These are phyloP conservation scores for Albatrellus ellisii DNA, from an alignment of 768 basidiomycete species.

Conservation along the genomic window DNA sequence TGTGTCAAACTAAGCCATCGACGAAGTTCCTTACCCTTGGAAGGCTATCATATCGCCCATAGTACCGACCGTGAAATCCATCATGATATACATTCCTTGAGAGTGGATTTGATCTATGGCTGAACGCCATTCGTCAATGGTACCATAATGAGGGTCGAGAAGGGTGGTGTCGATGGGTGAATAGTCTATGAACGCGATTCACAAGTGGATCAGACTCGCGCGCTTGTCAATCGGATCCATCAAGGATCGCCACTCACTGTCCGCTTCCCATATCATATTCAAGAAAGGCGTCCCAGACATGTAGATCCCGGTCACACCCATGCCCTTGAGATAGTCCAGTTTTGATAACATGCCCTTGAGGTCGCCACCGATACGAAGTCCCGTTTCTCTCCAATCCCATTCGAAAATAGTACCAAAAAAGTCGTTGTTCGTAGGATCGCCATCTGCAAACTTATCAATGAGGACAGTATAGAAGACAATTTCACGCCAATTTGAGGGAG, in stretches of 20 bases:
- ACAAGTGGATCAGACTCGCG: conserved; percentile 1
- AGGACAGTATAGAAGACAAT: conserved; percentile 72
- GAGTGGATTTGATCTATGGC: conserved; percentile 68
- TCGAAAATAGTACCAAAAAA: conserved; percentile 73
- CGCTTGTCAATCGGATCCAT: too few species aligned
- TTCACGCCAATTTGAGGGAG: conserved; percentile 80
- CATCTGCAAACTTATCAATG: conserved; percentile 89
- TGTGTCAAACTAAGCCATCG: conserved; percentile 3
- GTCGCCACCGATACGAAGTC: conserved; percentile 84
- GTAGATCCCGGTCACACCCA: conserved; percentile 77
- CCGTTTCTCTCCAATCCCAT: conserved; percentile 77
- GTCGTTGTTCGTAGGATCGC: conserved; percentile 86
- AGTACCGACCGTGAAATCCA: conserved; percentile 90
- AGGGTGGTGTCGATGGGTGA: conserved; percentile 87
- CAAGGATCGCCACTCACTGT: conserved; percentile 63
- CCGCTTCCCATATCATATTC: conserved; percentile 96
- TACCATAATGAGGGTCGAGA: conserved; percentile 89
- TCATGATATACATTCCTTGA: conserved; percentile 83
- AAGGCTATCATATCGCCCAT: conserved; percentile 84
- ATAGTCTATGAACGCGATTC: conserved; percentile 43
- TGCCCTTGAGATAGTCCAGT: conserved; percentile 82
- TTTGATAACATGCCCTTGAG: conserved; percentile 60
- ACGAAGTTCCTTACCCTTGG: conserved; percentile 41
- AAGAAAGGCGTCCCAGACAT: conserved; percentile 87
- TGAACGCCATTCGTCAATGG: conserved; percentile 64